Percentiles rank a stretch among this genome's conserved stretches.
Evolutionary conservation across 441 rosid species (phyloP).

Genomic region (Lepidium campestre): DNA sequence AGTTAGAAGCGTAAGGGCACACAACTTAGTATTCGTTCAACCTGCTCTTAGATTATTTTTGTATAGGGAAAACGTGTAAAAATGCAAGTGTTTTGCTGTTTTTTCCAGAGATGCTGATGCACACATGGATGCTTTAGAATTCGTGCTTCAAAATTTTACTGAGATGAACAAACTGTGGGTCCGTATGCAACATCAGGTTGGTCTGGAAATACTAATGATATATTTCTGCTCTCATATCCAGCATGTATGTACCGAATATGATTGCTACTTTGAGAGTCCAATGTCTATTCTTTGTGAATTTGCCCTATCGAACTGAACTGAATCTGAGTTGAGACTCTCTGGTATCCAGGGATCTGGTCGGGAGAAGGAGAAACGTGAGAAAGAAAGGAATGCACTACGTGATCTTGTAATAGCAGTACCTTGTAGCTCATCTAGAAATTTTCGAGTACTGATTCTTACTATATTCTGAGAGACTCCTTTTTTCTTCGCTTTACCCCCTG

Average conservation of each 20-base stretch:
- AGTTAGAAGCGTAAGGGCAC: constrained; percentile 50
- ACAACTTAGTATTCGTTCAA: background rate
- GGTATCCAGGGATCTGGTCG: constrained; percentile 75
- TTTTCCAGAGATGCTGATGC: constrained; percentile 59
- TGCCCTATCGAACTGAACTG: constrained; percentile 43
- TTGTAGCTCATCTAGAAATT: constrained; percentile 24
- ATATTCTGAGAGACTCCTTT: constrained; percentile 22
- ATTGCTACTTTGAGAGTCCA: constrained; percentile 48
- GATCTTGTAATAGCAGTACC: constrained; percentile 63
- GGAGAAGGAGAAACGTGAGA: constrained; percentile 77
- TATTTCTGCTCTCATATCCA: constrained; percentile 32
- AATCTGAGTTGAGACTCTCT: constrained; percentile 63
- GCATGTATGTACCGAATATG: constrained; percentile 31
- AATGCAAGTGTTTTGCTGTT: constrained; percentile 9
- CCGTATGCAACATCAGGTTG: constrained; percentile 88
- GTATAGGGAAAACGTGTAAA: background rate
- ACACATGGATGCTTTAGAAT: constrained; percentile 56
- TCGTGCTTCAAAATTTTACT: constrained; percentile 67
- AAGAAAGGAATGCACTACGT: constrained; percentile 73
- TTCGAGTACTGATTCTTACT: constrained; percentile 17
- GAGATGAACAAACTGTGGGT: constrained; percentile 88
- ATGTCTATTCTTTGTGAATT: constrained; percentile 47
- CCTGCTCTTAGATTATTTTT: background rate
- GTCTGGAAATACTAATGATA: constrained; percentile 33
- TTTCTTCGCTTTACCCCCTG: constrained; percentile 13